Base-by-base conservation (phyloP, 768 basidiomycete genomes). In the Mycena haematopus region DNA sequence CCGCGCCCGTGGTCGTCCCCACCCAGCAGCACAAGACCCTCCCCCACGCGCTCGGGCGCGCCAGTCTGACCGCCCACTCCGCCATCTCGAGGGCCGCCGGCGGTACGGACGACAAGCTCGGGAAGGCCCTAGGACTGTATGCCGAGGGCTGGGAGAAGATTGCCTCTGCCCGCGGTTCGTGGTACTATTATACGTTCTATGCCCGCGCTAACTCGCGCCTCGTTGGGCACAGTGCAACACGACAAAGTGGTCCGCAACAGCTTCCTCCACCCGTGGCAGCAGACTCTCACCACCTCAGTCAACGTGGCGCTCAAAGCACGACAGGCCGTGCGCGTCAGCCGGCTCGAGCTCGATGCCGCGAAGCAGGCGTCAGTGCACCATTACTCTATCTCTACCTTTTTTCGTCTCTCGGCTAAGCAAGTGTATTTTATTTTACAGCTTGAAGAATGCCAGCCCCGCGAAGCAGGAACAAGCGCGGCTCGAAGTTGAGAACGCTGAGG, bases 391-490 rank as follows among this genome's bases (percentile, higher is more conserved):
- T n/a, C 19, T 31, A 6, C 24, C 1, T 40, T n/a, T n/a, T n/a
- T n/a, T n/a, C n/a, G n/a, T n/a, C 31, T 14, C 2, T 38, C 15
- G 36, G 17, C 40, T 42, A 42, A 42, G 7, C 7, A 42, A 5
- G 17, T n/a, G n/a, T 40, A 42, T n/a, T 7, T n/a, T 22, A 21
- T 49, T n/a, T 15, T 31, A 19, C 67, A 96, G 95, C 15, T 76
- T 97, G 69, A 97, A 97, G 84, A 87, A 76, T 46, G 89, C 93
- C 1, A 74, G 72, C 63, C 87, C 91, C 0, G 77, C 86, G 19
- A 92, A 81, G 78, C 93, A 96, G 74, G 97, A 99, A 72, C 95
- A 97, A 55, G 92, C 95, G 5, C 82, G 92, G 51, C 86, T 97
- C 22, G 93, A 96, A 68, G 92, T 94, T 11, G 92, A 95, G 84